Evolutionary conservation across 768 basidiomycete species (phyloP).

Genomic region (Lentinula boryana): DNA sequence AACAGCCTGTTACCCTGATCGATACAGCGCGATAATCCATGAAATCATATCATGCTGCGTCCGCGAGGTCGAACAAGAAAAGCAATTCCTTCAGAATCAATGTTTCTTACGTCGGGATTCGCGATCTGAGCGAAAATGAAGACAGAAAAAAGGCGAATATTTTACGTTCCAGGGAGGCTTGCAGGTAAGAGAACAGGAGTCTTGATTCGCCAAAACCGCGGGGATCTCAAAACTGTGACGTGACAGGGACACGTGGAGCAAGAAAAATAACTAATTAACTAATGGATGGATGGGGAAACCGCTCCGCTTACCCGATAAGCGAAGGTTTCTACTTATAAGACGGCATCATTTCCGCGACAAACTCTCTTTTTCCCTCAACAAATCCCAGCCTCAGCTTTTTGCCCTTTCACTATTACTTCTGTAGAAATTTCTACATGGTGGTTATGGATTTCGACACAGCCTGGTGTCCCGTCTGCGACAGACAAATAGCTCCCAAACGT

Average conservation of each 20-base stretch:
- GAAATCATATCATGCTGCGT: background rate
- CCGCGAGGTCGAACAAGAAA: background rate
- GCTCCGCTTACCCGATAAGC: background rate
- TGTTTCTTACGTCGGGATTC: background rate
- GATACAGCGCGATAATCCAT: background rate
- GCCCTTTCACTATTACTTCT: conserved; percentile 3
- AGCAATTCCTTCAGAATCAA: background rate
- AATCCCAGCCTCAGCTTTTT: conserved; percentile 9
- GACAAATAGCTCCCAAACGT: conserved; percentile 78
- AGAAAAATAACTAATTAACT: background rate
- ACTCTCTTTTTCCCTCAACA: background rate
- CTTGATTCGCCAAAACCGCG: background rate
- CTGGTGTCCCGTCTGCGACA: conserved; percentile 79
- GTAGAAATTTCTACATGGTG: conserved; percentile 7
- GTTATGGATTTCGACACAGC: conserved; percentile 52
- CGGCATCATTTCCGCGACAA: background rate
- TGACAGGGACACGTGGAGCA: background rate
- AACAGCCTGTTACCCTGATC: background rate
- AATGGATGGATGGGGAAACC: background rate
- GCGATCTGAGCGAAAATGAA: background rate
- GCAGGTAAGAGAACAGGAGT: background rate
- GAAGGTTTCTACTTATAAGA: background rate
- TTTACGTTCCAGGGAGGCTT: background rate
- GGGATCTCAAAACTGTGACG: background rate
- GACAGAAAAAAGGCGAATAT: background rate